Conservation (phyloP, 768 basidiomycete species). For the Suillus cothurnatus region DNA sequence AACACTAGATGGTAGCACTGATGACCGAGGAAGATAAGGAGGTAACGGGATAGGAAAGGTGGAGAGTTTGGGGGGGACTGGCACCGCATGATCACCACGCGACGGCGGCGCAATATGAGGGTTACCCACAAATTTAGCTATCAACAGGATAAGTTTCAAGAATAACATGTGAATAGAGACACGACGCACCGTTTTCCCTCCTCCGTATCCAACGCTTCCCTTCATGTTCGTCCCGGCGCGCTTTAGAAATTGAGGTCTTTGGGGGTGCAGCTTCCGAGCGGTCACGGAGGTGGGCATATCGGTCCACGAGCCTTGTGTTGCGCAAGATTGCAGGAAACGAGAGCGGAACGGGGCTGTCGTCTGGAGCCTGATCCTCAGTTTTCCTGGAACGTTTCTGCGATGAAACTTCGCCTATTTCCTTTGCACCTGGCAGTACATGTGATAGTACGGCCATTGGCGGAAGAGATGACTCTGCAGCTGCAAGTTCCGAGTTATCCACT, state of each 20-base stretch:
- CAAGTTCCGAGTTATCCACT: neutral
- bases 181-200: conserved; percentile 69
- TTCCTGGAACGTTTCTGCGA: neutral
- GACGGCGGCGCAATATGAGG: conserved; percentile 70
- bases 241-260: conserved; percentile 35
- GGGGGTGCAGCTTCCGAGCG: conserved; percentile 12
- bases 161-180: neutral
- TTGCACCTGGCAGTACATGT: neutral
- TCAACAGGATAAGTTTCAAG: neutral
- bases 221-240: conserved; percentile 61
- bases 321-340: conserved; percentile 76
- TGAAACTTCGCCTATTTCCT: neutral
- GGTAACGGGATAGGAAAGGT: conserved; percentile 84
- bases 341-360: conserved; percentile 45
- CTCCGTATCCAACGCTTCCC: conserved; percentile 79
- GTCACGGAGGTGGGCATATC: conserved; percentile 54
- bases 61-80: conserved; percentile 43
- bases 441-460: neutral
- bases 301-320: conserved; percentile 52
- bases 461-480: neutral
- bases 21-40: conserved; percentile 62
- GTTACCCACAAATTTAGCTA: conserved; percentile 74
- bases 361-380: neutral
- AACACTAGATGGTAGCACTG: conserved; percentile 48
- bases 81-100: conserved; percentile 53